Percentiles rank a stretch among this genome's conserved stretches.
Evolutionary conservation across 768 basidiomycete species (phyloP).

Genomic region (Sarcodon sp.): DNA sequence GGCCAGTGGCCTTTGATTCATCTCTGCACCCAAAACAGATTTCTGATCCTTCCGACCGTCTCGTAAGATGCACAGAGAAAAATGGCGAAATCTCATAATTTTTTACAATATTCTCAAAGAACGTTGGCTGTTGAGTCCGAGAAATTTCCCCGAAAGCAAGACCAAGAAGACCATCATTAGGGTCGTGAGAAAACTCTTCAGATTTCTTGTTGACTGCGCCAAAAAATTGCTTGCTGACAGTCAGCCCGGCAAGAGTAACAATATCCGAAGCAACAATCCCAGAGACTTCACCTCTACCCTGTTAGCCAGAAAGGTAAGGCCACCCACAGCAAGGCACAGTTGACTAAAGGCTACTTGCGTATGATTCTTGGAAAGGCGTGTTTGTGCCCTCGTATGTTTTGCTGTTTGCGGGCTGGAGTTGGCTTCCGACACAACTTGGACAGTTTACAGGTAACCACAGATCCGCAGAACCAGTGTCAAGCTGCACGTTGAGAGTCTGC

Average conservation of each 20-base stretch:
- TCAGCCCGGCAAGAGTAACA: slow-evolving; percentile 32
- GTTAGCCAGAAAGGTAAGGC: neutral
- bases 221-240: slow-evolving; percentile 37
- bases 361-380: slow-evolving; percentile 1
- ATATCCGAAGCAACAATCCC: slow-evolving; percentile 39
- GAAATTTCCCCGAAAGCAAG: slow-evolving; percentile 50
- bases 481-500: slow-evolving; percentile 39
- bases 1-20: slow-evolving; percentile 20
- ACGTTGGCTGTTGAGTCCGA: slow-evolving; percentile 29
- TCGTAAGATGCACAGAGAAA: slow-evolving; percentile 49
- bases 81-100: slow-evolving; percentile 28
- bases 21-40: slow-evolving; percentile 33
- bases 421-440: slow-evolving; percentile 20
- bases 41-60: slow-evolving; percentile 33
- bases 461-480: slow-evolving; percentile 62
- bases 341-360: neutral
- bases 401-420: slow-evolving; percentile 27
- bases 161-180: slow-evolving; percentile 47
- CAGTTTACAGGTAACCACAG: slow-evolving; percentile 42
- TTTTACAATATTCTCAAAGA: slow-evolving; percentile 51
- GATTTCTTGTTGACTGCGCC: slow-evolving; percentile 36
- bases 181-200: slow-evolving; percentile 33
- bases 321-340: neutral
- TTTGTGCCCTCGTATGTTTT: slow-evolving; percentile 19
- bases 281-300: slow-evolving; percentile 40